Evolutionary conservation across 805 yeast species (phyloP), one percentile per base, ranked within the genome.

Genomic region (Barnettozyma pratensis): DNA sequence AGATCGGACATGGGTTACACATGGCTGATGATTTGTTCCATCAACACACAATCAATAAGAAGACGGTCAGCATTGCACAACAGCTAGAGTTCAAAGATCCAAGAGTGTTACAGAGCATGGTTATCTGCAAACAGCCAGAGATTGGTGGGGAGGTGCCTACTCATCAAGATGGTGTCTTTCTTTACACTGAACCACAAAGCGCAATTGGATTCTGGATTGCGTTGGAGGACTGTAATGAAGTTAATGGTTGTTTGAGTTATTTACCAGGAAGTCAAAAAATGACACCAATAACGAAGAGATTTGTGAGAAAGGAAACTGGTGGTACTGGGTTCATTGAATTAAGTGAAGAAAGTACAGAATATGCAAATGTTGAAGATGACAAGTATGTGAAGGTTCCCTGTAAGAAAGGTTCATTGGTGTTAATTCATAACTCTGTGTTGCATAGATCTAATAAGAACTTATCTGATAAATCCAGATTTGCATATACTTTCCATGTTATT

Each of bases 201-300:
- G 88, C 90, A 1, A 63, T 85, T 37, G 95, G 95, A 3, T 87
- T 83, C 61, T 86, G 95, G 95, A 79, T 81, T 59, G 91, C 94
- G 0, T 65, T 86, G 53, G 89, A 87, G 56, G 86, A 84, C 56
- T 86, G 94, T 61, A 80, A 83, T 1, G 49, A 61, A 2, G 67
- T 65, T 5, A 86, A 86, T 63, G 94, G 95, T 0, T 85, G 92
- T 50, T 67, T 86, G 19, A 75, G 80, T 49, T 85, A 74, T 57
- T 71, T 77, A 12, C 89, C 91, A 0, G 92, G 91, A 0, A 77
- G 87, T 4, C 94, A 87, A 59, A 77, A 76, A 60, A 68, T 65
- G 6, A 68, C 70, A 35, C 80, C 81, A 1, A 72, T 87, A 4
- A 69, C 70, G 8, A 81, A 80, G 58, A 69, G 94, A 52, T 83